These are phyloP conservation scores for Thelonectria blattea DNA, from an alignment of 2,329 filamentous ascomycete species.

Conservation along the genomic window DNA sequence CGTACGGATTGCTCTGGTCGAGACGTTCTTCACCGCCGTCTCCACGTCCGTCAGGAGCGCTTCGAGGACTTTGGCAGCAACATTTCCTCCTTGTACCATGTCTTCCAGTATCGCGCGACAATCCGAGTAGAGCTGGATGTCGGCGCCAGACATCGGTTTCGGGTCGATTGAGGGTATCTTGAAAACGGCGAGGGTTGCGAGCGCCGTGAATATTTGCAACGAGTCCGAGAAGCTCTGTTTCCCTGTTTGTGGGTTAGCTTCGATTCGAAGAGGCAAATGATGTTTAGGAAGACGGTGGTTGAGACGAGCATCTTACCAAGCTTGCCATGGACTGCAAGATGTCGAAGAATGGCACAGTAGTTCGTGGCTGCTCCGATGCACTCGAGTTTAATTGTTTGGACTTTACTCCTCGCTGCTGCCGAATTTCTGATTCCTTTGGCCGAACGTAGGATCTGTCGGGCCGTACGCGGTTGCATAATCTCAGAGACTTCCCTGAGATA, in stretches of 20 bases:
- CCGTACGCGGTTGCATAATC: slow-evolving; percentile 3
- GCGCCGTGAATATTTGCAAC: slow-evolving; percentile 15
- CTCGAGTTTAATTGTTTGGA: slow-evolving; percentile 10
- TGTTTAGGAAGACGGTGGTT: background rate
- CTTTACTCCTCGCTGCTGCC: background rate
- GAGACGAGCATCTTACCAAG: slow-evolving; percentile 4
- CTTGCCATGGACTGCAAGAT: slow-evolving; percentile 9
- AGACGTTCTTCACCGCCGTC: slow-evolving; percentile 10
- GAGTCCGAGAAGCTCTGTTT: slow-evolving; percentile 21
- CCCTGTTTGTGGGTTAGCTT: background rate
- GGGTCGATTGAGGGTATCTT: slow-evolving; percentile 8
- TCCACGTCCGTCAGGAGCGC: slow-evolving; percentile 16
- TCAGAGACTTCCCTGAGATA: slow-evolving; percentile 16
- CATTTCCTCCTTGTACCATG: slow-evolving; percentile 15
- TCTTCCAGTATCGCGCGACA: slow-evolving; percentile 15
- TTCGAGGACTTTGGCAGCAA: slow-evolving; percentile 11
- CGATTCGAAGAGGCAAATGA: background rate
- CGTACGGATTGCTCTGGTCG: background rate
- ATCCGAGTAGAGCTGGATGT: slow-evolving; percentile 8
- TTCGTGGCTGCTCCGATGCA: slow-evolving; percentile 12
- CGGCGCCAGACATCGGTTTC: background rate
- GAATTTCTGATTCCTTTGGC: too few species aligned
- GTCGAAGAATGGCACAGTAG: slow-evolving; percentile 12
- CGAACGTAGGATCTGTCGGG: too few species aligned
- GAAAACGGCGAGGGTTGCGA: slow-evolving; percentile 15